Conservation (phyloP, 129 eudicot genomes). For the Oenanthe sinensis region DNA sequence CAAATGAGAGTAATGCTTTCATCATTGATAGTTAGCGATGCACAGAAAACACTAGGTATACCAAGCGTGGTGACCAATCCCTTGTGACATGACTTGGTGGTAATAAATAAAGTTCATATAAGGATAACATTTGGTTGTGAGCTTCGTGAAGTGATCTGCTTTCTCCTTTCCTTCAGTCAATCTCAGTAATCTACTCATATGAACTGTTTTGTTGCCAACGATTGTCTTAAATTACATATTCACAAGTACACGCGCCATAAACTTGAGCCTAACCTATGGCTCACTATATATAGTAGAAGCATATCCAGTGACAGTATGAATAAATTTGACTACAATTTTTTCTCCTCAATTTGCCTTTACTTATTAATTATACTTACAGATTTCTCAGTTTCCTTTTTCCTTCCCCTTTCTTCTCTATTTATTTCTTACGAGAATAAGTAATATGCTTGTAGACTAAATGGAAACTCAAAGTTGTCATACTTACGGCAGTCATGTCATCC, state of each 20-base stretch:
- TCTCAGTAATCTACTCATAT: not conserved
- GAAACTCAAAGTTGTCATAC: constrained; percentile 30
- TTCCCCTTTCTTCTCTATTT: not conserved
- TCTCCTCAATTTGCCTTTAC: not conserved
- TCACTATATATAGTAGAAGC: no score
- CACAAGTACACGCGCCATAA: not conserved
- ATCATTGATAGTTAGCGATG: constrained; percentile 1
- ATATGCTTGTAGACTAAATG: constrained; percentile 76
- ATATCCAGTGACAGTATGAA: not conserved
- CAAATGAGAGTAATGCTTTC: not conserved
- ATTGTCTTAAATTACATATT: not conserved
- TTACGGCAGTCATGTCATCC: constrained; percentile 87
- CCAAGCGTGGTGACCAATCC: not conserved
- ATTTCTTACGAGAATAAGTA: constrained; percentile 17
- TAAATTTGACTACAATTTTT: not conserved
- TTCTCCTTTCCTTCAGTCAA: not conserved
- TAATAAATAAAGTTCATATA: not conserved
- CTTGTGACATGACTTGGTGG: not conserved
- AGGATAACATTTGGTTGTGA: not conserved
- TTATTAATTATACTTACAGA: not conserved
- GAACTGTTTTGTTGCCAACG: not conserved
- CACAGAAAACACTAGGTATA: not conserved
- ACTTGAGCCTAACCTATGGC: not conserved
- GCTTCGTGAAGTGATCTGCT: not conserved
- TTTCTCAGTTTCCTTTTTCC: not conserved